Base-by-base conservation (phyloP, 2,329 filamentous ascomycete genomes). In the Hypoxylon sp. region DNA sequence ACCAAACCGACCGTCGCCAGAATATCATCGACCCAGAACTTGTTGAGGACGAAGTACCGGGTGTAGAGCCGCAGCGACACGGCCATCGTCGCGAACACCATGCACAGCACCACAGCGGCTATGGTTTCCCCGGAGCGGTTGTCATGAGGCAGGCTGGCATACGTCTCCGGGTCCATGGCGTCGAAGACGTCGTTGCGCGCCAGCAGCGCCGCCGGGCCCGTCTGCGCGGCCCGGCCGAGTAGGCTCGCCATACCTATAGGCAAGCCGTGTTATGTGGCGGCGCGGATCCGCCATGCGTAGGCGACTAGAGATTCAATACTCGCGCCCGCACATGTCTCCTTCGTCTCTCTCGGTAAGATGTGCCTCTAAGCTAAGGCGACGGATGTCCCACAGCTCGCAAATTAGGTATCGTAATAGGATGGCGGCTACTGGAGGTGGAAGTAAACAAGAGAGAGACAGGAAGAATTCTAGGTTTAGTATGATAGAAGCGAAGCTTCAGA, bases 51-150 rank as follows among this genome's bases (percentile, higher is more conserved):
- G 35, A 48, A 64, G 20, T 56, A 37, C 29, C 63, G 61, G 21
- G 58, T 64, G 42, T 66, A 65, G 43, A 66, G 21, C 13, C 64
- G 62, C 3, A 58, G 17, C n/a, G 18, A 41, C 17, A 66, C 64
- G 20, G 58, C 55, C 9, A 35, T 9, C 17, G 58, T 63, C 21
- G 64, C 57, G 35, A 62, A 37, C 8, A 17, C 11, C 48, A 65
- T 60, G 17, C 61, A 65, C 20, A 63, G 9, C 18, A 57, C 52
- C 23, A 58, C 51, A 17, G 55, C 55, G n/a, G 21, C 48, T 52
- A 66, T 65, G 42, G 58, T 52, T 11, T 55, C 45, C 9, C 38
- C 29, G 24, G n/a, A 3, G 20, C 57, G 64, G 15, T 56, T 63
- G 49, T 58, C 57, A 55, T 65, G 59, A 23, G 58, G 58, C 6